phyloP scores from a whole-genome alignment of 768 basidiomycete species.

The Scleroderma citrinum region DNA sequence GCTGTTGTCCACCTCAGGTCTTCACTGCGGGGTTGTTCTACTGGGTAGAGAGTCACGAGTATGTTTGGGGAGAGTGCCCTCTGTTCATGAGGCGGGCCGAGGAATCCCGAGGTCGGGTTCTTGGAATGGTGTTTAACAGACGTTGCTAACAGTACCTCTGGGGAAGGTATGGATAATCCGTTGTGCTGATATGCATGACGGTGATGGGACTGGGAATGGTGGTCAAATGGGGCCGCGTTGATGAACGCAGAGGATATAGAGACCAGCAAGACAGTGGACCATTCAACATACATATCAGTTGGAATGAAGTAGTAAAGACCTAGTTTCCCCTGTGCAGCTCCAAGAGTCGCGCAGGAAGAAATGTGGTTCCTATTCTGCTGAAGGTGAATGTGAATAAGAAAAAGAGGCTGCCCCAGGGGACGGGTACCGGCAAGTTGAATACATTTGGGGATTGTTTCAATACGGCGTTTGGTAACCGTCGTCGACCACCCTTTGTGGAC shows the following conservation, averaged over 20 bases:
- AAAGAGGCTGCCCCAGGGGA: no score
- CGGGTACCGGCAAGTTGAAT: no score
- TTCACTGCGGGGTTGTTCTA: constrained; percentile 11
- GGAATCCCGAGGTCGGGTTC: neutral
- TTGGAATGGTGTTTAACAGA: neutral
- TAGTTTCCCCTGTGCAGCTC: no score
- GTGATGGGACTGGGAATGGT: neutral
- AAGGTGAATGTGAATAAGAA: neutral
- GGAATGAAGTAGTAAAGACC: neutral
- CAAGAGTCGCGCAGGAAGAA: no score
- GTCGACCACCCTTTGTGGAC: no score
- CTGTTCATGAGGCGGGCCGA: neutral
- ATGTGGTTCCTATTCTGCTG: no score
- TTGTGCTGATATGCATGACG: neutral
- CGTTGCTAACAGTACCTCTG: neutral
- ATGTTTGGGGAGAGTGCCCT: constrained; percentile 1
- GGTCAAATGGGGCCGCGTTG: neutral
- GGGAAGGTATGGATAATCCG: neutral
- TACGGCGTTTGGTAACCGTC: no score
- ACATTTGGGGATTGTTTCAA: no score
- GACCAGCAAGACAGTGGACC: neutral
- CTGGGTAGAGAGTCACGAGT: constrained; percentile 39
- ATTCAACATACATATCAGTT: neutral
- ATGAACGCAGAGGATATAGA: neutral
- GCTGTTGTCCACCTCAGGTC: constrained; percentile 45